Conservation (phyloP, 257 asterid species). For the Solanum phureja region DNA sequence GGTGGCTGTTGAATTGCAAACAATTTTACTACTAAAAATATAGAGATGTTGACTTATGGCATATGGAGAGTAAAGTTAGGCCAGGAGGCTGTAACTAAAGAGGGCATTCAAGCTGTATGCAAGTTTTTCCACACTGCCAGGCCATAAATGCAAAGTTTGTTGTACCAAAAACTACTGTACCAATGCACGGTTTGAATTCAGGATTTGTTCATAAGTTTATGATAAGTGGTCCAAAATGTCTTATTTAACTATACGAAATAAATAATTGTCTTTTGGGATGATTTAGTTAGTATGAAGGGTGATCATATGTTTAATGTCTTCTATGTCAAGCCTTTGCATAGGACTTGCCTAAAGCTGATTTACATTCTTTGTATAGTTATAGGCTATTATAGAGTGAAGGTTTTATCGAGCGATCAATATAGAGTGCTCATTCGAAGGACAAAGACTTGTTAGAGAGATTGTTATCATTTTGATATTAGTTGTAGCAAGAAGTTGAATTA, state of each 20-base stretch:
- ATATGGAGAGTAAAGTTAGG: not conserved
- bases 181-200: not conserved
- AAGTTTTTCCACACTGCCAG: not conserved
- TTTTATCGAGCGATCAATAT: no score
- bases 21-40: not conserved
- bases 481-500: not conserved
- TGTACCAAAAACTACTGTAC: not conserved
- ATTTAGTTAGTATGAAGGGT: not conserved
- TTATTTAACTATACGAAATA: not conserved
- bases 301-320: no score
- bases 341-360: no score
- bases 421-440: not conserved
- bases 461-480: not conserved
- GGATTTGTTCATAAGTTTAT: not conserved
- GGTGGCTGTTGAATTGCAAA: not conserved
- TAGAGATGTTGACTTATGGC: not conserved
- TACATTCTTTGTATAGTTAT: no score
- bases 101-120: not conserved
- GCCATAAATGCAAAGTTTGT: not conserved
- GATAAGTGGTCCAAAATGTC: not conserved
- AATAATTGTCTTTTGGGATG: not conserved
- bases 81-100: not conserved
- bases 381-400: no score
- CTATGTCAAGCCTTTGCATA: no score
- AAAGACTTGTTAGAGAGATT: not conserved